A percentile compares a stretch with the other conserved stretches of the same genome.
Evolutionary conservation across 2,329 filamentous ascomycete species (phyloP).

Genomic region (Phyllosticta capitalensis): DNA sequence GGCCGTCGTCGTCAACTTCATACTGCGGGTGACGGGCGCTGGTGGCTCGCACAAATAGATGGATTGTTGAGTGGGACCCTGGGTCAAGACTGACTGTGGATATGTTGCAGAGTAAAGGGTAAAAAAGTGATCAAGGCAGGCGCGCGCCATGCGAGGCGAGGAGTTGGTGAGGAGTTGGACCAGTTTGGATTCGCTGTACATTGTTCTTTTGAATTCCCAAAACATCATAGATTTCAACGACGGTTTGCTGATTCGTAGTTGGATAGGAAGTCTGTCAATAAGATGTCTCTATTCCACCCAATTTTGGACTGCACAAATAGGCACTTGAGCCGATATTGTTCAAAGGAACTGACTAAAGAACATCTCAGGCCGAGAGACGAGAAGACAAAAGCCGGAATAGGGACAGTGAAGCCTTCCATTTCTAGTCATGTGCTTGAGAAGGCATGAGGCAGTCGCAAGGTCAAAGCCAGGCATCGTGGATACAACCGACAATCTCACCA

Average conservation of each 20-base stretch:
- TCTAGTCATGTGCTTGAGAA: no score
- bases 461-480: no score
- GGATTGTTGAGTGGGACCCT: no score
- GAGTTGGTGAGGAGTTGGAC: not conserved
- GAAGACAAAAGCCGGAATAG: no score
- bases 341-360: no score
- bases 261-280: not conserved
- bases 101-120: not conserved
- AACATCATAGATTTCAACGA: not conserved
- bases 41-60: not conserved
- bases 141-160: not conserved
- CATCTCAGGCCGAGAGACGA: no score
- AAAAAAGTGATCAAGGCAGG: not conserved
- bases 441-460: no score
- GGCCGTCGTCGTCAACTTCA: slow-evolving; percentile 94
- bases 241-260: not conserved
- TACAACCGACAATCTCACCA: no score
- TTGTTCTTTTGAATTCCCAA: not conserved
- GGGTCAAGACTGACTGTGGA: not conserved
- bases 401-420: no score
- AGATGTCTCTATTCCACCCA: no score
- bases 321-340: no score
- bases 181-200: not conserved
- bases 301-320: no score
- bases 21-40: slow-evolving; percentile 40